Conservation (phyloP, 371 early-diverging fungal genomes). For the Haplosporangium sp. region DNA sequence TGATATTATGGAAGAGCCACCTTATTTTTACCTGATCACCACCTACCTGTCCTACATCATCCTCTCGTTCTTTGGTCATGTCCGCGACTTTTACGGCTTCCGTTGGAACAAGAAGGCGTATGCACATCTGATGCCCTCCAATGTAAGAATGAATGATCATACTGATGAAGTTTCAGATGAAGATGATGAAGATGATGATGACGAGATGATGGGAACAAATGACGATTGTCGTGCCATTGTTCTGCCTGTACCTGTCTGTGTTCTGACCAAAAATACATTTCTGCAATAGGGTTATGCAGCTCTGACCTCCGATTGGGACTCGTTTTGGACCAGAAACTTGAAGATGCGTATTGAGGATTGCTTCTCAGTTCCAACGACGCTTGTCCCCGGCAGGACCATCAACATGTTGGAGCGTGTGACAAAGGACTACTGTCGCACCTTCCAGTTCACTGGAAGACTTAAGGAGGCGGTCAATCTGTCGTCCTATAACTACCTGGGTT, state of each 20-base stretch:
- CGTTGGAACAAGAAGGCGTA: slow-evolving; percentile 56
- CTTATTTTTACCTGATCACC: slow-evolving; percentile 83
- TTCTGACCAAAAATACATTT: background rate
- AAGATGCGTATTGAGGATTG: slow-evolving; percentile 97
- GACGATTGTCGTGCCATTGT: background rate
- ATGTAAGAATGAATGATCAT: slow-evolving; percentile 57
- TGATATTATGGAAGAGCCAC: slow-evolving; percentile 68
- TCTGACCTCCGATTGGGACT: slow-evolving; percentile 94
- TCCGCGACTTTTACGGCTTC: slow-evolving; percentile 87
- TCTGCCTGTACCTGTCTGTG: background rate
- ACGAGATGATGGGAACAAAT: no score
- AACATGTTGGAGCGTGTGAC: slow-evolving; percentile 88
- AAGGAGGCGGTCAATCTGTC: slow-evolving; percentile 94
- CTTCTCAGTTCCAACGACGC: slow-evolving; percentile 97
- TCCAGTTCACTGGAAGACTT: slow-evolving; percentile 85
- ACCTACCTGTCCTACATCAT: slow-evolving; percentile 97
- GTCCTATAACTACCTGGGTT: slow-evolving; percentile 99
- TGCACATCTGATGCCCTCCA: slow-evolving; percentile 54
- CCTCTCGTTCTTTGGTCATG: slow-evolving; percentile 93
- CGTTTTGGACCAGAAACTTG: slow-evolving; percentile 96
- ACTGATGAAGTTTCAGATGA: background rate
- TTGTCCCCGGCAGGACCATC: slow-evolving; percentile 95
- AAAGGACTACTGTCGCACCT: slow-evolving; percentile 87
- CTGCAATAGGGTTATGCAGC: slow-evolving; percentile 84
- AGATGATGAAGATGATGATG: no score